Evolutionary conservation across 208 protist species (phyloP).

Genomic region (Leishmania mexicana): DNA sequence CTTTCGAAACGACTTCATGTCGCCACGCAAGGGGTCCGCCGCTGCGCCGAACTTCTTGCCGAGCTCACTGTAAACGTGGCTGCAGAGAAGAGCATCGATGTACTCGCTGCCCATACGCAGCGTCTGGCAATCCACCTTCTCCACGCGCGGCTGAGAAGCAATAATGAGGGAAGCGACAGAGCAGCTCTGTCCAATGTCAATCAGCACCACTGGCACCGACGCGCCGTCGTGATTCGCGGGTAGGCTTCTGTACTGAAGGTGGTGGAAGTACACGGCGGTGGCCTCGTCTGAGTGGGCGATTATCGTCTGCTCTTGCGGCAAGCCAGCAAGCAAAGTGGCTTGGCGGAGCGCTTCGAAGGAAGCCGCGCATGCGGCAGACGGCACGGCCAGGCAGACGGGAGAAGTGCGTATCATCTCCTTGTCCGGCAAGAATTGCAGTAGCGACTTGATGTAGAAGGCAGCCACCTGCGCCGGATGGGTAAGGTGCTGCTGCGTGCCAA

Average conservation of each 20-base stretch:
- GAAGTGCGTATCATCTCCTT: constrained; percentile 11
- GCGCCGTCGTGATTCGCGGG: constrained; percentile 15
- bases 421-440: constrained; percentile 47
- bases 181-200: constrained; percentile 68
- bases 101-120: constrained; percentile 51
- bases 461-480: constrained; percentile 51
- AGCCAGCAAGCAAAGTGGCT: constrained; percentile 55
- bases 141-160: constrained; percentile 34
- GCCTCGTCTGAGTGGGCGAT: constrained; percentile 58
- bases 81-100: constrained; percentile 57
- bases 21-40: constrained; percentile 32
- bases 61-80: constrained; percentile 58
- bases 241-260: constrained; percentile 56
- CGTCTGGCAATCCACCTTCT: constrained; percentile 41
- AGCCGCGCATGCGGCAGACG: constrained; percentile 19
- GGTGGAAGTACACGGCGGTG: constrained; percentile 64
- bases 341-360: constrained; percentile 50
- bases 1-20: constrained; percentile 58
- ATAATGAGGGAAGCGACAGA: constrained; percentile 38
- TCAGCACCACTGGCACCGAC: constrained; percentile 46
- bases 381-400: constrained; percentile 37
- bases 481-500: constrained; percentile 25
- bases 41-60: constrained; percentile 29
- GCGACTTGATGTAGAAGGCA: constrained; percentile 64
- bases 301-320: constrained; percentile 42